Percentiles rank a stretch among this genome's conserved stretches.
These are phyloP conservation scores for Exophiala spinifera DNA, from an alignment of 2,329 filamentous ascomycete genomes.

Conservation along the genomic window DNA sequence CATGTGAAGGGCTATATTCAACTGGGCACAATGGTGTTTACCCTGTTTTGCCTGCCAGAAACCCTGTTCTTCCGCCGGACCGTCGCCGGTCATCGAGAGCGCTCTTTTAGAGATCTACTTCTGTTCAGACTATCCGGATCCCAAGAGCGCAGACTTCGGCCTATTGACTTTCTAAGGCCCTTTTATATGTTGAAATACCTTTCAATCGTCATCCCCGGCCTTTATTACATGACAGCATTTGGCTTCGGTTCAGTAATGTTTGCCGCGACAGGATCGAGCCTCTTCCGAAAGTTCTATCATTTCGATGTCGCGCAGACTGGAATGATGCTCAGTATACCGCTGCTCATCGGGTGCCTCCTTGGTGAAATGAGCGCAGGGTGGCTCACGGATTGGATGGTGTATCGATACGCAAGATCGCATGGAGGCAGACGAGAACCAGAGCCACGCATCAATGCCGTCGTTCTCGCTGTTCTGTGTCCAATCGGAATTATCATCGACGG, in stretches of 20 bases:
- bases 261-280: slow-evolving; percentile 29
- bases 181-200: slow-evolving; percentile 32
- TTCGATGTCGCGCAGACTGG: slow-evolving; percentile 30
- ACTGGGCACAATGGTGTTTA: slow-evolving; percentile 19
- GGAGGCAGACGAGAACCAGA: slow-evolving; percentile 17
- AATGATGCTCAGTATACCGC: slow-evolving; percentile 28
- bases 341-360: slow-evolving; percentile 29
- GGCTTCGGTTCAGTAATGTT: slow-evolving; percentile 30
- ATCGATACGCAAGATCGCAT: slow-evolving; percentile 16
- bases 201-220: slow-evolving; percentile 27
- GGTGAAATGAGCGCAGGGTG: slow-evolving; percentile 30
- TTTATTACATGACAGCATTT: slow-evolving; percentile 31
- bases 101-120: slow-evolving; percentile 12
- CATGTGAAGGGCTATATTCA: slow-evolving; percentile 15
- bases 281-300: slow-evolving; percentile 28
- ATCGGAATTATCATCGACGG: slow-evolving; percentile 34
- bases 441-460: slow-evolving; percentile 13
- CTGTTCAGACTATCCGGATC: slow-evolving; percentile 10
- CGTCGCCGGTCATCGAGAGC: slow-evolving; percentile 4
- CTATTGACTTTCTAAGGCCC: slow-evolving; percentile 28
- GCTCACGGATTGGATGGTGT: slow-evolving; percentile 19
- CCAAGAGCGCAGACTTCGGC: slow-evolving; percentile 13
- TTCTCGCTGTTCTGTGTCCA: slow-evolving; percentile 27
- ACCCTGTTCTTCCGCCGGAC: slow-evolving; percentile 16
- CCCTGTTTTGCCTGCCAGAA: slow-evolving; percentile 23